These are phyloP conservation scores for Cercospora nicotianae DNA, from an alignment of 2,329 filamentous ascomycete genomes.

Conservation along the genomic window DNA sequence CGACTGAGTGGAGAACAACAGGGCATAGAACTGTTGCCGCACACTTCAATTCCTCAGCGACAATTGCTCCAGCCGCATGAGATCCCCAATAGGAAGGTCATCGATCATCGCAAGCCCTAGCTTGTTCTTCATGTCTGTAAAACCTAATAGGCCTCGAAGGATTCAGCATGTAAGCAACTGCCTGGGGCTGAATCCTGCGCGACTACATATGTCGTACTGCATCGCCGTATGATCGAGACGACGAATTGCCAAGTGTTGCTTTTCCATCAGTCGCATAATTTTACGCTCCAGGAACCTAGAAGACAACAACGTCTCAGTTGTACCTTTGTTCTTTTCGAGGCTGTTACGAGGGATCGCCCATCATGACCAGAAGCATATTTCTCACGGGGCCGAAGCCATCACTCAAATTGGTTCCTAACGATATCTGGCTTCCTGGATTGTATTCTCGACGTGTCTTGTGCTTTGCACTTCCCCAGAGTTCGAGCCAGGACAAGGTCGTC, in stretches of 20 bases:
- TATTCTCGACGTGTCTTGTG: conserved; percentile 26
- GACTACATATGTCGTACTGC: neutral
- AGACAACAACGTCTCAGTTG: neutral
- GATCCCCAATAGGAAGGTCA: neutral
- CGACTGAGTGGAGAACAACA: neutral
- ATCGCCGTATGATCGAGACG: neutral
- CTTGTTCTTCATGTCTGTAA: neutral
- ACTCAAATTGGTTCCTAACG: conserved; percentile 25
- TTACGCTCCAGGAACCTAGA: neutral
- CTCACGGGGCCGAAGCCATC: conserved; percentile 23
- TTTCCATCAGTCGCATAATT: neutral
- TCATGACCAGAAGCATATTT: conserved; percentile 21
- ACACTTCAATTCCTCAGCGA: neutral
- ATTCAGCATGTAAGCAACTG: neutral
- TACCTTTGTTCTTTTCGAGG: neutral
- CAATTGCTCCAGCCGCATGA: neutral
- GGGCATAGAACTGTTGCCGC: neutral
- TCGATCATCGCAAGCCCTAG: neutral
- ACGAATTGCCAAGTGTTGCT: neutral
- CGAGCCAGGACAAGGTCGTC: conserved; percentile 21
- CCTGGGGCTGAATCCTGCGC: neutral
- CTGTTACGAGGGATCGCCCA: neutral
- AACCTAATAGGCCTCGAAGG: neutral
- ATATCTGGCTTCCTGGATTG: conserved; percentile 28
- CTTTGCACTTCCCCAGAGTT: conserved; percentile 21